Evolutionary conservation across 1,284 basidiomycete species (phyloP), one percentile per base, ranked within the genome.

Genomic region (Ceratobasidium sp.): DNA sequence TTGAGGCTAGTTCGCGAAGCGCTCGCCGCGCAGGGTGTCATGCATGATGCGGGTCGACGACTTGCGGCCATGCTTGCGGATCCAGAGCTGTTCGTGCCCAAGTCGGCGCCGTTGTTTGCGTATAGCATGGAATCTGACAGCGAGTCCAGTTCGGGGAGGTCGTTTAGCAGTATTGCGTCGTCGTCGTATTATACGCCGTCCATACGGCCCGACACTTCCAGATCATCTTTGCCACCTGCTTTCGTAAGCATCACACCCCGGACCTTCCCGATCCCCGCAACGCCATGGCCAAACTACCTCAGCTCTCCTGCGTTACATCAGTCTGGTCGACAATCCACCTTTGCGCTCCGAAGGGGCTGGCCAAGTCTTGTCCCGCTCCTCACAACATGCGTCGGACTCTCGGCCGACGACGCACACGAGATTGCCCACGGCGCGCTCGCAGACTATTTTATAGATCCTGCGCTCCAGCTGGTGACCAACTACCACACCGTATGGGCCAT

Each of bases 311-410:
- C 44, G 15, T 32, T 74, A 34, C 61, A 74, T 49, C 59, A 74
- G 34, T 59, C 71, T 11, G 71, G 71, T 25, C 61, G 71, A 15
- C 71, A 54, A 64, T 43, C 61, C 32, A 49, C 52, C 19, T 32
- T 74, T 25, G 57, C 57, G 3, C n/a, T 74, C 29, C 71, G 46
- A 1, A 29, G 32, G 8, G 71, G 71, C 1, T 74, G 71, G 71
- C 71, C 71, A 17, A 64, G 59, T 19, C 71, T 74, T 2, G 71
- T 74, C 32, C 57, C 71, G 17, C 59, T 74, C 17, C 71, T 74
- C 8, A 54, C 57, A 3, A 49, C 61, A 1, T 51, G 49, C 29
- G 71, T 59, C 34, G 71, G 71, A 19, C 46, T 74, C n/a, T 64
- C 71, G 37, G 59, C 44, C 3, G 71, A 62, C 15, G 71, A 74